A percentile compares a stretch with the other conserved stretches of the same genome.
Evolutionary conservation across 768 basidiomycete genomes (phyloP).

Genomic region (Lactarius evosmus): DNA sequence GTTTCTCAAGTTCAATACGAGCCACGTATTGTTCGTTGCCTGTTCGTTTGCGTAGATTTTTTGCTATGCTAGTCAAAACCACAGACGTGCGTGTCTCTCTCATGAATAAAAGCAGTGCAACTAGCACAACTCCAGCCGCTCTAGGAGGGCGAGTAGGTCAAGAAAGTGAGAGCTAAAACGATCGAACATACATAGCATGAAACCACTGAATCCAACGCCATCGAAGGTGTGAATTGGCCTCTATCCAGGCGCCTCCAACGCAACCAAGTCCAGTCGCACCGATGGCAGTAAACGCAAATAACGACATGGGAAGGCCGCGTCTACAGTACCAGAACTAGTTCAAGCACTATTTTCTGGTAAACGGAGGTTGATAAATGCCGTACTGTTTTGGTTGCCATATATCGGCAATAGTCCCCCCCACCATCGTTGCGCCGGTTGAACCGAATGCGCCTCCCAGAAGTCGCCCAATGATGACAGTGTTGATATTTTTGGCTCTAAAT

Average conservation of each 20-base stretch:
- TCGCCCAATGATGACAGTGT: conserved; percentile 63
- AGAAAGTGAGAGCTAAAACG: conserved; percentile 1
- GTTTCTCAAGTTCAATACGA: conserved; percentile 60
- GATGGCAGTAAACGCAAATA: conserved; percentile 62
- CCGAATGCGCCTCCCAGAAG: conserved; percentile 64
- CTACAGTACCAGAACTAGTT: conserved; percentile 36
- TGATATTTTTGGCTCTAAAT: conserved; percentile 44
- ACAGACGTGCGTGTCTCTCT: conserved; percentile 72
- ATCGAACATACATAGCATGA: conserved; percentile 51
- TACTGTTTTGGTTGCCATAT: conserved; percentile 64
- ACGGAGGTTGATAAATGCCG: conserved; percentile 21
- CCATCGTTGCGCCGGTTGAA: conserved; percentile 69
- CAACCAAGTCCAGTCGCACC: conserved; percentile 64
- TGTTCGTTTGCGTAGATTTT: conserved; percentile 58
- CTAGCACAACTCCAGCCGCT: conserved; percentile 47
- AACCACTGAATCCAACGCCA: conserved; percentile 91
- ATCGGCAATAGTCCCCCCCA: conserved; percentile 71
- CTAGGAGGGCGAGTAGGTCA: conserved; percentile 36
- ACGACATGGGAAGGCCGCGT: conserved; percentile 74
- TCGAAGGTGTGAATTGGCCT: conserved; percentile 50
- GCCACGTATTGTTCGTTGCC: conserved; percentile 62
- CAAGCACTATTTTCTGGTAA: background rate
- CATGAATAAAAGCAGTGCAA: conserved; percentile 54
- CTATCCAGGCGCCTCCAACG: conserved; percentile 62
- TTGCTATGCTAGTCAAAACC: conserved; percentile 63